These are phyloP conservation scores for Venturia pyrina DNA, from an alignment of 2,329 filamentous ascomycete species.

Conservation along the genomic window DNA sequence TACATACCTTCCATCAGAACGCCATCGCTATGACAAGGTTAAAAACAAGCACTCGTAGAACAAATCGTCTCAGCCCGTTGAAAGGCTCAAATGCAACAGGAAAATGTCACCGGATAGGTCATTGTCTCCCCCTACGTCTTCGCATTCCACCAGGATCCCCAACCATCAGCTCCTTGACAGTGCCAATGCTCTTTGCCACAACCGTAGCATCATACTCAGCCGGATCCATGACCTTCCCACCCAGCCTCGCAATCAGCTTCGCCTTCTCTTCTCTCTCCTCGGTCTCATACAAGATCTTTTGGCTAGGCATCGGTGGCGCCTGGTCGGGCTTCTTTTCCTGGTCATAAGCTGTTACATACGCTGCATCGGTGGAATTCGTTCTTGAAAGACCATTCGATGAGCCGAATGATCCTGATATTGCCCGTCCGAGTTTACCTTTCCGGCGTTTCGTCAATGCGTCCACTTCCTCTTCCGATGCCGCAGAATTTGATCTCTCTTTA, in stretches of 20 bases:
- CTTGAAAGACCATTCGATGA: conserved; percentile 5
- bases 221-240: conserved; percentile 20
- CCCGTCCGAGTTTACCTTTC: conserved; percentile 9
- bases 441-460: conserved; percentile 4
- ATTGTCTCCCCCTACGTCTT: background rate
- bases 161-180: conserved; percentile 6
- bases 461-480: conserved; percentile 1
- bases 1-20: background rate
- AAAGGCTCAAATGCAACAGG: background rate
- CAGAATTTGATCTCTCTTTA: conserved; percentile 12
- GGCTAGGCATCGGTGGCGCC: conserved; percentile 24
- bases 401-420: conserved; percentile 1
- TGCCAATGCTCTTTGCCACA: conserved; percentile 8
- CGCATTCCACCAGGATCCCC: background rate
- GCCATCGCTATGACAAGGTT: background rate
- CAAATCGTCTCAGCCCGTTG: background rate
- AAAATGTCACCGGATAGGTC: background rate
- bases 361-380: background rate
- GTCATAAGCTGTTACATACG: background rate
- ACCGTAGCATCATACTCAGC: conserved; percentile 13
- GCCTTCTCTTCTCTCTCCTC: conserved; percentile 26
- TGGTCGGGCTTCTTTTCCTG: conserved; percentile 9
- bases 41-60: background rate
- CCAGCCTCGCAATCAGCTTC: conserved; percentile 26
- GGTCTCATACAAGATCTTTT: conserved; percentile 26